Evolutionary conservation across 164 flowering plant genomes (phyloP).

Genomic region (grape (Vitis vinifera)): DNA sequence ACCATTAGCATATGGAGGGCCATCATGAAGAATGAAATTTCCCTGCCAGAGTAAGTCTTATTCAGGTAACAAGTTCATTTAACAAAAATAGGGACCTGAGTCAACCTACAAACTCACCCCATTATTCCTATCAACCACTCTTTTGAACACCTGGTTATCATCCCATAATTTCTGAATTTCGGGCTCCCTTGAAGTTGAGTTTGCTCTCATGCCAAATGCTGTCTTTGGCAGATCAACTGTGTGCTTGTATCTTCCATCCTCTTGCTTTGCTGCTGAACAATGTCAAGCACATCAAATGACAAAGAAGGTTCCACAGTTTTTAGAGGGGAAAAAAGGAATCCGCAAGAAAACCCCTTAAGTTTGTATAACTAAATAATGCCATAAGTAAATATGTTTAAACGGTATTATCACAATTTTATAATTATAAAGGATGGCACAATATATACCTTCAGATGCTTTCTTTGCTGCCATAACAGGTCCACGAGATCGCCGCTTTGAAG

Average conservation of each 20-base stretch:
- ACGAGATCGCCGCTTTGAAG: constrained; percentile 70
- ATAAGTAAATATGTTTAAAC: background rate
- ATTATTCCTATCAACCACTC: constrained; percentile 61
- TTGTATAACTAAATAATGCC: background rate
- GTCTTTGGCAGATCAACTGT: constrained; percentile 95
- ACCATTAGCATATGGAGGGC: constrained; percentile 99
- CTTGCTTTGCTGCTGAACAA: constrained; percentile 69
- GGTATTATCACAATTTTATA: background rate
- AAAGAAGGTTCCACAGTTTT: background rate
- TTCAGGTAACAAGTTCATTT: constrained; percentile 16
- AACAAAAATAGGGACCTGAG: constrained; percentile 7
- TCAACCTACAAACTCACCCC: constrained; percentile 58
- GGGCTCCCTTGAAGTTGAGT: constrained; percentile 84
- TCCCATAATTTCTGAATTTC: constrained; percentile 97
- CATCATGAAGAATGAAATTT: constrained; percentile 90
- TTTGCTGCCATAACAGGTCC: constrained; percentile 91
- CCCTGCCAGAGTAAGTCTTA: constrained; percentile 42
- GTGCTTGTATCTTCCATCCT: constrained; percentile 86
- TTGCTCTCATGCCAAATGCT: constrained; percentile 88
- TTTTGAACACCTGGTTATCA: constrained; percentile 77
- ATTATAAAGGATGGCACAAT: background rate
- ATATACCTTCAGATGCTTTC: constrained; percentile 67
- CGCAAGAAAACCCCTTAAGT: background rate
- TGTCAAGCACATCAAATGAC: constrained; percentile 16
- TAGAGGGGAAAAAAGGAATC: background rate